These are phyloP conservation scores for Phlyctochytrium bullatum DNA, from an alignment of 192 early-diverging fungal genomes.

Conservation along the genomic window DNA sequence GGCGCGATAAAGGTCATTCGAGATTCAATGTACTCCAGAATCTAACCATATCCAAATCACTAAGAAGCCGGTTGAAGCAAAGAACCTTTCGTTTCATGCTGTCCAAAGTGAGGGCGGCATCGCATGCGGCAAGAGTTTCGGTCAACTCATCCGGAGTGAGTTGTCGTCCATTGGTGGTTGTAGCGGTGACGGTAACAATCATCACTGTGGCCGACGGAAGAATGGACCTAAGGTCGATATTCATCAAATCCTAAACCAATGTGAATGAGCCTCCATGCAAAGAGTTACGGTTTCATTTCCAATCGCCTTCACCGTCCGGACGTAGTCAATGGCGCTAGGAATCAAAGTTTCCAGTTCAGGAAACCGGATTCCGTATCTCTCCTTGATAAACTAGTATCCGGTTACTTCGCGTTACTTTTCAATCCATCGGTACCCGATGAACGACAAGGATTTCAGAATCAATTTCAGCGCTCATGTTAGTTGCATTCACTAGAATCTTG, in stretches of 20 bases:
- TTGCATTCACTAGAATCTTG: slow-evolving; percentile 78
- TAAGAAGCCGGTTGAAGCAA: neutral
- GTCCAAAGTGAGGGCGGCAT: slow-evolving; percentile 73
- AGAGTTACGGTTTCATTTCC: slow-evolving; percentile 56
- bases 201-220: slow-evolving; percentile 78
- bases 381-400: slow-evolving; percentile 68
- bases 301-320: slow-evolving; percentile 75
- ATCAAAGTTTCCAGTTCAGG: slow-evolving; percentile 93
- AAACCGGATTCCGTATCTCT: slow-evolving; percentile 85
- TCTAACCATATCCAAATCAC: slow-evolving; percentile 36
- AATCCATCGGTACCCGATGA: slow-evolving; percentile 67
- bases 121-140: slow-evolving; percentile 74
- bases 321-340: slow-evolving; percentile 83
- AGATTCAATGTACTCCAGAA: slow-evolving; percentile 88
- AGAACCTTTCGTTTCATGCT: slow-evolving; percentile 60
- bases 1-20: slow-evolving; percentile 92
- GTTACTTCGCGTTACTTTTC: no score
- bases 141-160: slow-evolving; percentile 61
- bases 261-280: slow-evolving; percentile 6
- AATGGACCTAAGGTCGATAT: slow-evolving; percentile 74
- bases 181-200: slow-evolving; percentile 87
- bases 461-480: slow-evolving; percentile 78
- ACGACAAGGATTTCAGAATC: slow-evolving; percentile 86
- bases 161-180: slow-evolving; percentile 73
- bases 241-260: slow-evolving; percentile 64